Percentiles rank a stretch among this genome's conserved stretches.
These are phyloP conservation scores for Boletus eberwhitei DNA, from an alignment of 768 basidiomycete species.

Conservation along the genomic window DNA sequence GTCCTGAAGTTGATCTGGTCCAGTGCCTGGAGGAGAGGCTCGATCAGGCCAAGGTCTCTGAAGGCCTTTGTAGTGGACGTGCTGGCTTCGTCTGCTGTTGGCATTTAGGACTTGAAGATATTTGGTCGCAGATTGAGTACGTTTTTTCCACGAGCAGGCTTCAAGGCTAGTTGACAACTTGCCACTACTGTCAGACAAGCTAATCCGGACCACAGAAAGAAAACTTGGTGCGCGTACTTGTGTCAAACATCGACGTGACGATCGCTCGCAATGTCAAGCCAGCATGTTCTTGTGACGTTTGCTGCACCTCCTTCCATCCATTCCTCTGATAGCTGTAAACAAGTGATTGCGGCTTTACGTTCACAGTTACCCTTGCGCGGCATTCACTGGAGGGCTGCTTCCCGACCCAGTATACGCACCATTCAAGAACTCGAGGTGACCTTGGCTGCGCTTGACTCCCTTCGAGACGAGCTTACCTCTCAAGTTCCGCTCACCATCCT, in stretches of 20 bases:
- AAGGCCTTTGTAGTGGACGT: conserved; percentile 56
- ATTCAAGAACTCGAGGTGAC: conserved; percentile 86
- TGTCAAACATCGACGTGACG: neutral
- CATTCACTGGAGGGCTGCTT: conserved; percentile 86
- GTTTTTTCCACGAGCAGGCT: conserved; percentile 16
- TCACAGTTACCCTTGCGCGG: conserved; percentile 81
- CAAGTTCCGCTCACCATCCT: conserved; percentile 75
- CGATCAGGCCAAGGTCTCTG: conserved; percentile 81
- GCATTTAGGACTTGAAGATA: conserved; percentile 41
- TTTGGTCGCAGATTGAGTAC: neutral
- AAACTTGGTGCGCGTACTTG: neutral
- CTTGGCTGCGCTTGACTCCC: conserved; percentile 61
- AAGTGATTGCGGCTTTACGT: conserved; percentile 60
- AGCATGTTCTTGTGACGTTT: conserved; percentile 66
- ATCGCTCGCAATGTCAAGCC: conserved; percentile 32
- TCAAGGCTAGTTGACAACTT: neutral
- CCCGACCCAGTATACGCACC: conserved; percentile 70
- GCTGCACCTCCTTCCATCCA: conserved; percentile 61
- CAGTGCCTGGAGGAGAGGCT: conserved; percentile 84
- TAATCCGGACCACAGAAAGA: too few species aligned
- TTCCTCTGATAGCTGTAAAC: conserved; percentile 69
- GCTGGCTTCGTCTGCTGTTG: conserved; percentile 60
- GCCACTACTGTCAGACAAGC: neutral
- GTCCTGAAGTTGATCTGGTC: conserved; percentile 75
- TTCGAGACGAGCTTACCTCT: conserved; percentile 71